Conservation (phyloP, 2,329 filamentous ascomycete genomes). For the Anisogramma anomala region DNA sequence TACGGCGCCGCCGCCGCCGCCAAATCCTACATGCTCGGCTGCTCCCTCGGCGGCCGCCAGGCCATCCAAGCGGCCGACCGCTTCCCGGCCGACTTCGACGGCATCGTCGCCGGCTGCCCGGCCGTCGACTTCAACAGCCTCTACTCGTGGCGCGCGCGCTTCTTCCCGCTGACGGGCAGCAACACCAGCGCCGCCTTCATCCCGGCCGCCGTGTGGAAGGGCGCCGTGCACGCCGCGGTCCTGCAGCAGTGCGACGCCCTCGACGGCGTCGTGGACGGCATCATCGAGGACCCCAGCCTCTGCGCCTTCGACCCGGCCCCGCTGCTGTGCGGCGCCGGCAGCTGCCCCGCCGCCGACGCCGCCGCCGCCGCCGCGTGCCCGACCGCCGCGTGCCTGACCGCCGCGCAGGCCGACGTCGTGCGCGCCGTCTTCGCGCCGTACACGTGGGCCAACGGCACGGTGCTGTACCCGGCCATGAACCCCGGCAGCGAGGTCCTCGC, state of each 20-base stretch:
- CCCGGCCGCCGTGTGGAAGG: slow-evolving; percentile 27
- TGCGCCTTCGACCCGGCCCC: slow-evolving; percentile 12
- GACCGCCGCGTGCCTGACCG: slow-evolving; percentile 21
- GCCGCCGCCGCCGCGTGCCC: too few relatives aligned
- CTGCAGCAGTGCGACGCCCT: slow-evolving; percentile 18
- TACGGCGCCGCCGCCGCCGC: slow-evolving; percentile 28
- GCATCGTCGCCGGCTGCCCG: slow-evolving; percentile 38
- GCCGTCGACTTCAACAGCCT: slow-evolving; percentile 28
- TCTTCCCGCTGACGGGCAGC: slow-evolving; percentile 26
- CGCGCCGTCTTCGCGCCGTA: slow-evolving; percentile 17
- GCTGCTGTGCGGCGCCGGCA: slow-evolving; percentile 11
- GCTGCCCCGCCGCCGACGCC: too few relatives aligned
- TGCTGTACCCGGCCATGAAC: slow-evolving; percentile 31
- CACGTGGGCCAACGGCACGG: slow-evolving; percentile 16
- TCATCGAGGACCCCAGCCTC: slow-evolving; percentile 15
- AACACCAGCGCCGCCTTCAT: slow-evolving; percentile 31
- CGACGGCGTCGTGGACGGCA: slow-evolving; percentile 15
- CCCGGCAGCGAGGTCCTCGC: slow-evolving; percentile 33
- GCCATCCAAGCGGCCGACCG: slow-evolving; percentile 41
- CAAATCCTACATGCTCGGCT: slow-evolving; percentile 45
- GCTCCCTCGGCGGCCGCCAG: slow-evolving; percentile 48
- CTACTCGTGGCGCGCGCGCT: slow-evolving; percentile 30
- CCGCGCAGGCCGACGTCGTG: slow-evolving; percentile 11
- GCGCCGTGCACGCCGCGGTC: slow-evolving; percentile 25
- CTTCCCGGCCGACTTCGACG: slow-evolving; percentile 47